Evolutionary conservation across 352 stramenopile species (phyloP), one percentile per base, ranked within the genome.

Genomic region (Elongisporangium prolatum): DNA sequence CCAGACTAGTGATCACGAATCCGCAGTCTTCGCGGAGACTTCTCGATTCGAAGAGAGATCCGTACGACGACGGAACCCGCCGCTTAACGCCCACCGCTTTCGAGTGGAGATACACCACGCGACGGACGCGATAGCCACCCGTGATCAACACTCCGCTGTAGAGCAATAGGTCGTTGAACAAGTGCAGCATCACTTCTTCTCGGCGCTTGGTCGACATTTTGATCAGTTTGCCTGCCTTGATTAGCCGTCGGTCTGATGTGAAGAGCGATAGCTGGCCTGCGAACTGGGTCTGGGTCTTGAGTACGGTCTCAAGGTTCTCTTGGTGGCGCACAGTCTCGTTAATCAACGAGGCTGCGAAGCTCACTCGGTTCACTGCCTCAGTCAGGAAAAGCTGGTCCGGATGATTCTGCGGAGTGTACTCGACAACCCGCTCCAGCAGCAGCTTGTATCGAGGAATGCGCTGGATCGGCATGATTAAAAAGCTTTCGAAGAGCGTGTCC

Each of bases 391-490:
- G 48, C n/a, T 78, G 68, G 40, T 97, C 87, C 0, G 70, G 66
- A 53, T 96, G 79, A 10, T 69, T 71, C 3, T 57, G 48, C 0
- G 61, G 62, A 0, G 91, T 97, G 57, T 89, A 71, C 60, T 95
- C 72, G 21, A 77, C 70, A 5, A 97, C 67, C 9, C 86, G 72
- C 62, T 95, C 74, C 0, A 98, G 64, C 4, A 97, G 64, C 24
- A 98, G 56, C 51, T 96, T 95, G 68, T 98, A 98, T 1, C 90
- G 75, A 18, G 91, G 91, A 37, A 98, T 94, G 5, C 91, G 82
- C 67, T 98, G 91, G 21, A 98, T 93, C 0, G 91, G 91, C 77
- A 95, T 94, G 63, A 98, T 97, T 34, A 98, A 60, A 34, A 97
- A 60, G 49, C 84, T 95, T 51, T 94, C 82, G 52, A 96, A 95